A percentile compares a stretch with the other conserved stretches of the same genome.
These are phyloP conservation scores for Pseudevernia furfuracea DNA, from an alignment of 495 filamentous ascomycete genomes.

Conservation along the genomic window DNA sequence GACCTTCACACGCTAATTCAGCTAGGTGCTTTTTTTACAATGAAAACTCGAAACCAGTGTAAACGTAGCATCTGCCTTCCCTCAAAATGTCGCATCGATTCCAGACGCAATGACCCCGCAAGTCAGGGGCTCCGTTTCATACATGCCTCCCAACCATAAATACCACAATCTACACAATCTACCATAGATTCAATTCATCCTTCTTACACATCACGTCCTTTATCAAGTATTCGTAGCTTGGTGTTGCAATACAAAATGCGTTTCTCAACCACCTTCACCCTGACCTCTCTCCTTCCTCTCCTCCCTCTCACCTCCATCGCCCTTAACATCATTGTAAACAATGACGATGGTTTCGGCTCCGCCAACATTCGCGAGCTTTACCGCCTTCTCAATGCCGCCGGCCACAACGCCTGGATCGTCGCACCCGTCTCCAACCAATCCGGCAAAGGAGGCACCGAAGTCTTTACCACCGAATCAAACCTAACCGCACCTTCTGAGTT, in stretches of 20 bases:
- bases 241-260: too few species aligned
- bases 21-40: neutral
- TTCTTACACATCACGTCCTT: too few species aligned
- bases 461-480: slow-evolving; percentile 29
- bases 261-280: neutral
- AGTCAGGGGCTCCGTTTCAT: too few species aligned
- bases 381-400: slow-evolving; percentile 31
- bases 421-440: slow-evolving; percentile 28
- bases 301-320: slow-evolving; percentile 6
- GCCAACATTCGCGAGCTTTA: slow-evolving; percentile 40
- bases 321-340: slow-evolving; percentile 43
- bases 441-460: slow-evolving; percentile 25
- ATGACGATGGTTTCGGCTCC: slow-evolving; percentile 39
- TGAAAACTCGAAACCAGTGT: too few species aligned
- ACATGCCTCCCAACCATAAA: too few species aligned
- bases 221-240: too few species aligned
- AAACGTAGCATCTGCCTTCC: neutral
- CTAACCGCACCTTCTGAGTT: slow-evolving; percentile 26
- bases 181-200: too few species aligned
- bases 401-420: slow-evolving; percentile 36
- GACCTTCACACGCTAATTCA: neutral
- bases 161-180: too few species aligned
- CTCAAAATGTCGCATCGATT: too few species aligned
- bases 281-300: neutral
- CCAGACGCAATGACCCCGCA: too few species aligned